Evolutionary conservation across 1,284 basidiomycete species (phyloP).

Genomic region (Leccinum pseudoinsigne): DNA sequence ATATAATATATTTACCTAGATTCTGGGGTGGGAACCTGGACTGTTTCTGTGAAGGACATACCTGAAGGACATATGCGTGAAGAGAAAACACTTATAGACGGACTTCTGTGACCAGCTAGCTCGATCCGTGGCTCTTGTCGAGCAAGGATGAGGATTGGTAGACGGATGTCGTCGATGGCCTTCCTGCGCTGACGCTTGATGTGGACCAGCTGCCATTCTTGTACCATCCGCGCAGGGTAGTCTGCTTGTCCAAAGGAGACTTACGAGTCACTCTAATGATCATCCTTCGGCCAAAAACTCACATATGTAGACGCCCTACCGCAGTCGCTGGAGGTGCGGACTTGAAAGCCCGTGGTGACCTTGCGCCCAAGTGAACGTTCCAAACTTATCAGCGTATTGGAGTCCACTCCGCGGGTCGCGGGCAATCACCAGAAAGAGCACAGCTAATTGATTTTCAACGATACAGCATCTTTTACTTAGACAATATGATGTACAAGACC

Average conservation of each 20-base stretch:
- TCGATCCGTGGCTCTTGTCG: constrained; percentile 59
- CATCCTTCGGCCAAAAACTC: too few relatives aligned
- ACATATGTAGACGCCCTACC: too few relatives aligned
- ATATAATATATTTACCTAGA: too few relatives aligned
- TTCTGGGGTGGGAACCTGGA: too few relatives aligned
- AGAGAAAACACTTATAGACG: too few relatives aligned
- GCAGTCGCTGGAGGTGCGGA: too few relatives aligned
- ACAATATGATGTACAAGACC: neutral
- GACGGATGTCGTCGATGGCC: constrained; percentile 43
- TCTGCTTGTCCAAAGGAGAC: constrained; percentile 26
- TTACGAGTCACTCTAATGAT: constrained; percentile 8
- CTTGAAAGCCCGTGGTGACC: neutral
- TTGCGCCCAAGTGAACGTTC: neutral
- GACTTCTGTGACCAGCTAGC: constrained; percentile 57
- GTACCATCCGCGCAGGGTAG: constrained; percentile 43
- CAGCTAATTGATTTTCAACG: neutral
- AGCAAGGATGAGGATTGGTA: constrained; percentile 44
- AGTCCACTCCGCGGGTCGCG: neutral
- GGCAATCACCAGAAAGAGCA: neutral
- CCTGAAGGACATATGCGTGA: too few relatives aligned
- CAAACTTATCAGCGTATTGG: neutral
- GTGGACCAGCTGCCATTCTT: constrained; percentile 47
- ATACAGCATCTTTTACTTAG: neutral
- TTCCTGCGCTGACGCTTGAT: constrained; percentile 42
- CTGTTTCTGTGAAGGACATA: too few relatives aligned